These are phyloP conservation scores for Cyclotella baltica DNA, from an alignment of 108 stramenopile species.

Conservation along the genomic window DNA sequence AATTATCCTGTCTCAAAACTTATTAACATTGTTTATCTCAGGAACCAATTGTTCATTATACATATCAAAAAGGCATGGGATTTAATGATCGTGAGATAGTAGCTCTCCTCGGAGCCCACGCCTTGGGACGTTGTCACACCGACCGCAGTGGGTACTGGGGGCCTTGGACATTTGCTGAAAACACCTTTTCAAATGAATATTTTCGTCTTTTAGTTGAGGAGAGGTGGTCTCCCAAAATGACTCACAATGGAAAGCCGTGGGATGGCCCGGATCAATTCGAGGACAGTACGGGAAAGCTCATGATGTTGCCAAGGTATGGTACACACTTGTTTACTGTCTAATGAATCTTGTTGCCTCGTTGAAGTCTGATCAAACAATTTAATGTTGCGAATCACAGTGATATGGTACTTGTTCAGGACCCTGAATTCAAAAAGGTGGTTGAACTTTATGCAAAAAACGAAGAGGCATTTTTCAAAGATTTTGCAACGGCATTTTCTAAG, in stretches of 20 bases:
- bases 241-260: constrained; percentile 91
- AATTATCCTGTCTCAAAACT: no score
- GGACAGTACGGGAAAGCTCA: constrained; percentile 85
- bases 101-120: constrained; percentile 96
- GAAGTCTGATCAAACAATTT: constrained; percentile 1
- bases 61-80: constrained; percentile 38
- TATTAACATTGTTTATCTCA: background rate
- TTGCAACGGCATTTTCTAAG: constrained; percentile 84
- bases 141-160: constrained; percentile 88
- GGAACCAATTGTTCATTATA: background rate
- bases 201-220: constrained; percentile 95
- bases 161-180: constrained; percentile 96
- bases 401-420: constrained; percentile 89
- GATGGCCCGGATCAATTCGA: constrained; percentile 94
- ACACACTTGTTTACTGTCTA: background rate
- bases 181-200: constrained; percentile 96
- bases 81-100: constrained; percentile 94
- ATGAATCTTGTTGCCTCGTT: no score
- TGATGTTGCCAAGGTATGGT: constrained; percentile 64
- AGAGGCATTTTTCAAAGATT: constrained; percentile 89
- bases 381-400: constrained; percentile 51
- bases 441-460: constrained; percentile 95
- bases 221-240: constrained; percentile 84
- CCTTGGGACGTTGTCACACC: constrained; percentile 95
- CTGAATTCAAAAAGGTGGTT: constrained; percentile 81